These are phyloP conservation scores for Colletotrichum noveboracense DNA, from an alignment of 2,329 filamentous ascomycete species.

Conservation along the genomic window DNA sequence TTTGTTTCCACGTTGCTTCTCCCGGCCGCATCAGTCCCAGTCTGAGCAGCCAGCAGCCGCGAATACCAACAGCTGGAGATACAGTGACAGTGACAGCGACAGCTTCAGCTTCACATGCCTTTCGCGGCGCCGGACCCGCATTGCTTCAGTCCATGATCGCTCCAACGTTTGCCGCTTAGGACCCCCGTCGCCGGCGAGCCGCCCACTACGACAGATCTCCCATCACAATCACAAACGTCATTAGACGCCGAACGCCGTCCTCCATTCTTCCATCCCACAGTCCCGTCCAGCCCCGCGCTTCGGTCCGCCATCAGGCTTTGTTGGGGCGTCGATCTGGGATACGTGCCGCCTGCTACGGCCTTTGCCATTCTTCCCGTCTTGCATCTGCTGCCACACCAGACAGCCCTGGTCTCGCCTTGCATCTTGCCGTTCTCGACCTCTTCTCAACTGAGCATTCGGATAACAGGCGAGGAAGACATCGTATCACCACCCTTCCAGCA, in stretches of 20 bases:
- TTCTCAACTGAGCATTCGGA: background rate
- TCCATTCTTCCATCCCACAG: background rate
- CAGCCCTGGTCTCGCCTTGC: background rate
- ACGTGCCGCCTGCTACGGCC: slow-evolving; percentile 1
- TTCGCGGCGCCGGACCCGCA: background rate
- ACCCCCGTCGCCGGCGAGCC: slow-evolving; percentile 7
- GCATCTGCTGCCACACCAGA: background rate
- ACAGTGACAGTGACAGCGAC: background rate
- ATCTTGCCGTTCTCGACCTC: background rate
- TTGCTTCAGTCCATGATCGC: background rate
- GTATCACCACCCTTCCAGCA: background rate
- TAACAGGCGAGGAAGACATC: background rate
- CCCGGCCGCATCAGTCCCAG: background rate
- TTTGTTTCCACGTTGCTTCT: background rate
- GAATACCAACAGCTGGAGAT: background rate
- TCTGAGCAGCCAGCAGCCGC: background rate
- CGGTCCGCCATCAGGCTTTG: background rate
- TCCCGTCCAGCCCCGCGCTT: background rate
- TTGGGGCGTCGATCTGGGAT: background rate
- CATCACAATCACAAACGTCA: slow-evolving; percentile 9
- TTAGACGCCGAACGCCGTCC: slow-evolving; percentile 7
- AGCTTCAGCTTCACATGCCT: background rate
- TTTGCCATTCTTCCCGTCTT: background rate
- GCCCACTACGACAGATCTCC: background rate
- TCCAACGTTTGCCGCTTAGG: background rate